Evolutionary conservation across 2,329 filamentous ascomycete species (phyloP).

Genomic region (Aureobasidium pullulans): DNA sequence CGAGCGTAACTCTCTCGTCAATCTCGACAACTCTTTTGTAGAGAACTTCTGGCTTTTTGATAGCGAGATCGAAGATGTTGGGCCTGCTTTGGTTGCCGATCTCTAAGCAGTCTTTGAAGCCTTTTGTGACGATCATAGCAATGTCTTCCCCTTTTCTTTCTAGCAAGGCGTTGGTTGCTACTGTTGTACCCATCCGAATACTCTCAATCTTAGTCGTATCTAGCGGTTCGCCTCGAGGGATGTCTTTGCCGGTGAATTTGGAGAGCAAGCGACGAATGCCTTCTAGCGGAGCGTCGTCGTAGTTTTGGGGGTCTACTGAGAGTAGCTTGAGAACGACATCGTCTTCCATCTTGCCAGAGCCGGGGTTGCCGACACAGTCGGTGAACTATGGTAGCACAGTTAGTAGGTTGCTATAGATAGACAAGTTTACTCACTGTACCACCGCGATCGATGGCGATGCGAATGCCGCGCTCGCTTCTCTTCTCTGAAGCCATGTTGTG

Average conservation of each 20-base stretch:
- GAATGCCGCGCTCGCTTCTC: constrained; percentile 50
- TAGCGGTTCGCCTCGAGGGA: constrained; percentile 69
- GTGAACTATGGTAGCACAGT: constrained; percentile 50
- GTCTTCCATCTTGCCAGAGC: constrained; percentile 58
- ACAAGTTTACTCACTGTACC: constrained; percentile 38
- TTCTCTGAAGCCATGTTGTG: constrained; percentile 15
- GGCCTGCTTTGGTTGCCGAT: constrained; percentile 90
- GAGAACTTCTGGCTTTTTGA: constrained; percentile 77
- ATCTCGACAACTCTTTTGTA: constrained; percentile 84
- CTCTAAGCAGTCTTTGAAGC: constrained; percentile 78
- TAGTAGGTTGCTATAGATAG: too few species aligned
- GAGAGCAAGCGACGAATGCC: constrained; percentile 81
- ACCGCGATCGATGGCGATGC: constrained; percentile 71
- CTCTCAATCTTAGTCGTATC: constrained; percentile 81
- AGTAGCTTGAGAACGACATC: constrained; percentile 82
- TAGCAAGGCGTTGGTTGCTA: constrained; percentile 84
- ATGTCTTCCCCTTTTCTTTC: constrained; percentile 87
- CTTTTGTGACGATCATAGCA: constrained; percentile 77
- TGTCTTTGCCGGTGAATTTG: constrained; percentile 65
- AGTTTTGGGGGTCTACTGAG: constrained; percentile 84
- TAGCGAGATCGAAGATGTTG: constrained; percentile 84
- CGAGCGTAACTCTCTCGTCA: constrained; percentile 81
- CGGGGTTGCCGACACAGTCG: constrained; percentile 79
- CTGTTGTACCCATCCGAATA: constrained; percentile 93
- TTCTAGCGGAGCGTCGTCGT: constrained; percentile 83